Evolutionary conservation across 768 basidiomycete genomes (phyloP).

Genomic region (Tephrocybe sp.): DNA sequence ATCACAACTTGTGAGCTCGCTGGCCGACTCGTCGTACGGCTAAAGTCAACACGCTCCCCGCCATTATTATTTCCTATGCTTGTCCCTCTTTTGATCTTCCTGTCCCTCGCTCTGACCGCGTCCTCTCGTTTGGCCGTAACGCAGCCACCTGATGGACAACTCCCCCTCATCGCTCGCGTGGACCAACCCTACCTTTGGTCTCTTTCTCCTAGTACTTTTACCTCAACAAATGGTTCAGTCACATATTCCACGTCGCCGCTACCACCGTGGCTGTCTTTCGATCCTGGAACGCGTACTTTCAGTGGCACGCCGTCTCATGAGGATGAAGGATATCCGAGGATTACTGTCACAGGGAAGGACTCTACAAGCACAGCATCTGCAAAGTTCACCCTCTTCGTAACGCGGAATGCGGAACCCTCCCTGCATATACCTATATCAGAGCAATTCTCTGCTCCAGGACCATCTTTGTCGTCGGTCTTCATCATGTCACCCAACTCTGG

Average conservation of each 20-base stretch:
- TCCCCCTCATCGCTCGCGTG: constrained; percentile 75
- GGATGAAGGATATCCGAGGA: constrained; percentile 62
- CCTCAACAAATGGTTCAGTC: constrained; percentile 39
- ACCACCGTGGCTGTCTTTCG: constrained; percentile 79
- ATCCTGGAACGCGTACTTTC: constrained; percentile 59
- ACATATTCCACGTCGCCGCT: constrained; percentile 55
- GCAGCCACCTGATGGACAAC: constrained; percentile 69
- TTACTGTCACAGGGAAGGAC: constrained; percentile 68
- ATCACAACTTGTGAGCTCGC: constrained; percentile 44
- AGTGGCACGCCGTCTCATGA: constrained; percentile 60
- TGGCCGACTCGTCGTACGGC: constrained; percentile 52
- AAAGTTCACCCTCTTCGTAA: constrained; percentile 56
- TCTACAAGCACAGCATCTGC: constrained; percentile 50
- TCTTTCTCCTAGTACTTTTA: constrained; percentile 67
- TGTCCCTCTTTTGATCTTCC: constrained; percentile 54
- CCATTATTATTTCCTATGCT: constrained; percentile 62
- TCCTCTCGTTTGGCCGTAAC: constrained; percentile 49
- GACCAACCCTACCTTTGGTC: constrained; percentile 67
- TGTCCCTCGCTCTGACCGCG: constrained; percentile 37
- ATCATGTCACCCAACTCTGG: constrained; percentile 61
- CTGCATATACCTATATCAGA: constrained; percentile 51
- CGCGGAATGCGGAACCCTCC: constrained; percentile 50
- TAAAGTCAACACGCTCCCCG: constrained; percentile 39
- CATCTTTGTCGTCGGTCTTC: constrained; percentile 76
- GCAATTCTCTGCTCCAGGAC: constrained; percentile 62